Percentiles rank a stretch among this genome's conserved stretches.
phyloP scores from a whole-genome alignment of 306 rosid species.

The Styphnolobium japonicum region DNA sequence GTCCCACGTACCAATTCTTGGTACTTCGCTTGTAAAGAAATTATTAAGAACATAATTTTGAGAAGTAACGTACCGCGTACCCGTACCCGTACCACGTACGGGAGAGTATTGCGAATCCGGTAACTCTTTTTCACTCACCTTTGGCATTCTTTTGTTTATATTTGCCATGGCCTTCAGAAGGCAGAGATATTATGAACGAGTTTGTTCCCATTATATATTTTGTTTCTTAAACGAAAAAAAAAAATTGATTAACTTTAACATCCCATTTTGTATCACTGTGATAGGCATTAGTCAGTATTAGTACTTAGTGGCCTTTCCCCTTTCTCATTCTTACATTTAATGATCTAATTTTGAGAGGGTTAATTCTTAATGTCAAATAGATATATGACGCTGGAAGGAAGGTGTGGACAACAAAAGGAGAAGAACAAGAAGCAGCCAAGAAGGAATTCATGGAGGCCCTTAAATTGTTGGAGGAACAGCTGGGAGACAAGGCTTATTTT shows the following conservation, averaged over 20 bases:
- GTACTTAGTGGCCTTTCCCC: not conserved
- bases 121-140: too few species aligned
- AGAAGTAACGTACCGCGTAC: too few species aligned
- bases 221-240: too few species aligned
- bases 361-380: not conserved
- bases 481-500: slow-evolving; percentile 37
- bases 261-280: not conserved
- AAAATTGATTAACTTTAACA: not conserved
- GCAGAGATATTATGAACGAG: too few species aligned
- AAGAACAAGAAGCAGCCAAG: slow-evolving; percentile 33
- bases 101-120: too few species aligned
- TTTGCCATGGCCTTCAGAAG: too few species aligned
- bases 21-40: too few species aligned
- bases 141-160: too few species aligned
- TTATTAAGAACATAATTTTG: too few species aligned
- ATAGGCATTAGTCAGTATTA: not conserved
- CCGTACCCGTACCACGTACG: too few species aligned
- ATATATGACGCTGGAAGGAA: slow-evolving; percentile 6
- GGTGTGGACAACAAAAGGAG: slow-evolving; percentile 37
- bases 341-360: not conserved
- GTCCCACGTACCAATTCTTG: too few species aligned
- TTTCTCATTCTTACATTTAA: not conserved
- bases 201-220: too few species aligned
- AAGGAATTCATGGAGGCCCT: slow-evolving; percentile 35
- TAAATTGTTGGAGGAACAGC: slow-evolving; percentile 25